A percentile compares a stretch with the other conserved stretches of the same genome.
Conservation (phyloP, 148 eudicot species). For the Rhododendron ovatum region DNA sequence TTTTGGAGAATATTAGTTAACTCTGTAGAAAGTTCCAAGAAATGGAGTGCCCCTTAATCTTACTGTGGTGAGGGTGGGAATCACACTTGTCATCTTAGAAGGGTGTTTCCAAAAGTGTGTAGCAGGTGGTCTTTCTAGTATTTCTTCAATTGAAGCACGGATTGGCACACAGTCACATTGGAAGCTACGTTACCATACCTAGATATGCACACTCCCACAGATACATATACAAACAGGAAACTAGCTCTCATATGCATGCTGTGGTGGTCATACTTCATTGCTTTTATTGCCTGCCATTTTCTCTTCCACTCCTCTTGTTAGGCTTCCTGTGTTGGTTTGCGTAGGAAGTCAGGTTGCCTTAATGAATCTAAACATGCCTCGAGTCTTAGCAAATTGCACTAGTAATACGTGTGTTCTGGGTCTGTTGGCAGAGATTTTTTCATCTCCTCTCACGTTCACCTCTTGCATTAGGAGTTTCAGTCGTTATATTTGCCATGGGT, state of each 20-base stretch:
- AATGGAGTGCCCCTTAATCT: slow-evolving; percentile 1
- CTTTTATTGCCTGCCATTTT: background rate
- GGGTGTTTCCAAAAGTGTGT: background rate
- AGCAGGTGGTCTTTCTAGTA: background rate
- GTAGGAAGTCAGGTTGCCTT: background rate
- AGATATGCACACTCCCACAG: background rate
- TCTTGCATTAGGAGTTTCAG: background rate
- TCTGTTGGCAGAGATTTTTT: background rate
- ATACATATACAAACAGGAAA: background rate
- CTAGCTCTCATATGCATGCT: background rate
- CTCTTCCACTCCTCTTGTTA: background rate
- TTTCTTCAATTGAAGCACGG: background rate
- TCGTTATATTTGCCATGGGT: background rate
- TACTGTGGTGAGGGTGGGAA: background rate
- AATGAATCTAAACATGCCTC: background rate
- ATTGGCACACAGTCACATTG: background rate
- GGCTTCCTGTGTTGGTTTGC: background rate
- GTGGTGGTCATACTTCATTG: background rate
- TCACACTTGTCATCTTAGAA: background rate
- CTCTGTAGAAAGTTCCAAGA: background rate
- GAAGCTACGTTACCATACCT: background rate
- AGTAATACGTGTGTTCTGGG: background rate
- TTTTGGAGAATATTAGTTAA: background rate
- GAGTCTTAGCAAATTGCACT: background rate
- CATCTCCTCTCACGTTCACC: background rate